Percentiles rank a stretch among this genome's conserved stretches.
Evolutionary conservation across 1,139 yeast genomes (phyloP).

Genomic region (Pneumocystis wakefieldiae): DNA sequence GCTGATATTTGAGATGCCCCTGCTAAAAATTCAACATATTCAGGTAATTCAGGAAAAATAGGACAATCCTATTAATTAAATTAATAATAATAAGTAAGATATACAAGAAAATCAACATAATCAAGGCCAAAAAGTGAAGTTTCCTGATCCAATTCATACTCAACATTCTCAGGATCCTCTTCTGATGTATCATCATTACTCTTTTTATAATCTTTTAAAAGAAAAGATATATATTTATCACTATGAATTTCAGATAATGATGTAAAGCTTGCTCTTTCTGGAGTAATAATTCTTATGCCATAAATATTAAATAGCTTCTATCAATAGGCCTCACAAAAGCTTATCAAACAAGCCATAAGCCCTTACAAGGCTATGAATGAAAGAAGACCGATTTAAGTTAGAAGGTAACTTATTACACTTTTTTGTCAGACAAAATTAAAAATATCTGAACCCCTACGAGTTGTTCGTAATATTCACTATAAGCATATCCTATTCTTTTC

Average conservation of each 20-base stretch:
- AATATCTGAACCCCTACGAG: constrained; percentile 34
- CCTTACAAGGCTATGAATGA: constrained; percentile 31
- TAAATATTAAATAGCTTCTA: not conserved
- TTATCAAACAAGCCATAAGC: constrained; percentile 30
- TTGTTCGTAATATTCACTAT: constrained; percentile 22
- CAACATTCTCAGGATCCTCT: constrained; percentile 11
- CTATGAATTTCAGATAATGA: constrained; percentile 24
- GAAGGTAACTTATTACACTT: not conserved
- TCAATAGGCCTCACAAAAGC: constrained; percentile 3
- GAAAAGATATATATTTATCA: constrained; percentile 17
- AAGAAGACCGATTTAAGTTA: constrained; percentile 31
- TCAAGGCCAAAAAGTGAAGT: constrained; percentile 5
- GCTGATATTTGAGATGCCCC: constrained; percentile 44
- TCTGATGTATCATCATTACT: constrained; percentile 19
- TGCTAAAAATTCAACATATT: constrained; percentile 37
- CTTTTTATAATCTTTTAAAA: constrained; percentile 17
- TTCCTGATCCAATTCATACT: constrained; percentile 11
- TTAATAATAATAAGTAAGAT: constrained; percentile 21
- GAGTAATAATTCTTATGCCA: not conserved
- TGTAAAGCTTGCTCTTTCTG: not conserved
- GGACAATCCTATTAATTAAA: constrained; percentile 40
- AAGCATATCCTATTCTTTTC: constrained; percentile 19
- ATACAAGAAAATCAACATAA: constrained; percentile 18
- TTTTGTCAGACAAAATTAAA: constrained; percentile 26
- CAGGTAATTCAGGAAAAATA: constrained; percentile 37